Base-by-base conservation (phyloP, 2,329 filamentous ascomycete species). In the Fusarium staphyleae region DNA sequence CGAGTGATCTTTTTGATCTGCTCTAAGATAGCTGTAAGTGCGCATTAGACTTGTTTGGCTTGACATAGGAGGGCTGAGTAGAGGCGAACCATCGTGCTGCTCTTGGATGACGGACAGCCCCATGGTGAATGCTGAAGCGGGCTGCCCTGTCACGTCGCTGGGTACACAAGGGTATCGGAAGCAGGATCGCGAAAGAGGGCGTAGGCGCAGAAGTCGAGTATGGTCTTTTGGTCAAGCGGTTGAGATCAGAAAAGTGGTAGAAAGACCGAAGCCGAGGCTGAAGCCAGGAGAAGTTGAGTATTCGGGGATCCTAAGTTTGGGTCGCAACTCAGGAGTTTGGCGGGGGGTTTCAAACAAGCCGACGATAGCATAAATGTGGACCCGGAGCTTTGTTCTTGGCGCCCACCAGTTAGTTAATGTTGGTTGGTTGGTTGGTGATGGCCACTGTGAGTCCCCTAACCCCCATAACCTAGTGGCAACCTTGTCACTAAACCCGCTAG, bases 61-160 rank as follows among this genome's bases (percentile, higher is more conserved):
- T 39, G 12, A 7, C 15, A 5, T 1, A n/a, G 9, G 5, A 9
- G 14, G 9, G 18, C 24, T 22, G 14, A 14, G 22, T 33, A 12
- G n/a, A 6, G 32, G 11, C 39, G 35, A 64, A 77, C 75, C 71
- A 68, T 77, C 69, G 46, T 87, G 88, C 81, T 96, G 91, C 69
- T 92, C 87, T 71, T 92, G 87, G 70, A 96, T 88, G 68, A 93
- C 85, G 62, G 92, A 96, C 75, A 89, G 80, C 68, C 86, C 88
- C 91, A 96, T 96, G 68, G 74, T 87, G 80, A 75, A 73, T 72
- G 48, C 37, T 50, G 42, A 55, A 59, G 62, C 58, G 63, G 62
- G 58, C 66, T 65, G 61, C 58, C 64, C 58, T 49, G 63, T 67
- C 63, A 66, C 44, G 53, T 50, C 36, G 55, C 52, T 61, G 48